These are phyloP conservation scores for Verticillium nonalfalfae DNA, from an alignment of 2,329 filamentous ascomycete species.

Conservation along the genomic window DNA sequence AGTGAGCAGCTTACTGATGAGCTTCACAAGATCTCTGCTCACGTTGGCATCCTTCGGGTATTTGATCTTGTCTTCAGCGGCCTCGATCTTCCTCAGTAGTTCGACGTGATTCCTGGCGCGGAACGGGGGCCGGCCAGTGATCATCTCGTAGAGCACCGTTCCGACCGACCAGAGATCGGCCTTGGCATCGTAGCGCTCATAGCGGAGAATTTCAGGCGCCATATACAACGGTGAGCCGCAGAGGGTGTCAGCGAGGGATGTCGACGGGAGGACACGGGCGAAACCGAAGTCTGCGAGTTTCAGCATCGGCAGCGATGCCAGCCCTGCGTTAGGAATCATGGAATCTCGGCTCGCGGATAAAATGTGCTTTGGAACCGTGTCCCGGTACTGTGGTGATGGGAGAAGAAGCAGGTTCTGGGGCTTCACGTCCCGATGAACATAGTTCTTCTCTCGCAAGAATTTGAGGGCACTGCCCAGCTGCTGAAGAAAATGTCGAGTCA, in stretches of 20 bases:
- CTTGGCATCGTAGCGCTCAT: slow-evolving; percentile 68
- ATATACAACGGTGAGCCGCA: slow-evolving; percentile 82
- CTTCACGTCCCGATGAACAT: slow-evolving; percentile 96
- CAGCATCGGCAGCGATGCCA: slow-evolving; percentile 83
- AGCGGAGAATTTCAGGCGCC: slow-evolving; percentile 77
- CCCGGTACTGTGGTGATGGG: slow-evolving; percentile 68
- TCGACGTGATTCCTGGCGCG: slow-evolving; percentile 84
- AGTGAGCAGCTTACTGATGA: slow-evolving; percentile 78
- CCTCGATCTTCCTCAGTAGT: slow-evolving; percentile 84
- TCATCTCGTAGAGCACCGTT: slow-evolving; percentile 77
- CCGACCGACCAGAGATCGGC: slow-evolving; percentile 88
- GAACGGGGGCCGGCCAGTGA: slow-evolving; percentile 80
- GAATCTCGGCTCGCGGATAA: slow-evolving; percentile 74
- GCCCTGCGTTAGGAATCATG: slow-evolving; percentile 71
- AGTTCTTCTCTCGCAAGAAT: slow-evolving; percentile 77
- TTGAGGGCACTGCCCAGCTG: slow-evolving; percentile 88
- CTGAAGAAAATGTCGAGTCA: slow-evolving; percentile 92
- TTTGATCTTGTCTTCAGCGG: slow-evolving; percentile 75
- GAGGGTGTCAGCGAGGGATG: slow-evolving; percentile 70
- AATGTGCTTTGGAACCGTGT: slow-evolving; percentile 58
- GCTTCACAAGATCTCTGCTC: slow-evolving; percentile 69
- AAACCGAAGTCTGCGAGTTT: slow-evolving; percentile 84
- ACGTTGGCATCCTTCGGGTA: slow-evolving; percentile 70
- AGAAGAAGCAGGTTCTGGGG: slow-evolving; percentile 92
- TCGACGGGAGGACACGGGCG: slow-evolving; percentile 78